phyloP scores from a whole-genome alignment of 139 green algal species.

The Micractinium conductrix region DNA sequence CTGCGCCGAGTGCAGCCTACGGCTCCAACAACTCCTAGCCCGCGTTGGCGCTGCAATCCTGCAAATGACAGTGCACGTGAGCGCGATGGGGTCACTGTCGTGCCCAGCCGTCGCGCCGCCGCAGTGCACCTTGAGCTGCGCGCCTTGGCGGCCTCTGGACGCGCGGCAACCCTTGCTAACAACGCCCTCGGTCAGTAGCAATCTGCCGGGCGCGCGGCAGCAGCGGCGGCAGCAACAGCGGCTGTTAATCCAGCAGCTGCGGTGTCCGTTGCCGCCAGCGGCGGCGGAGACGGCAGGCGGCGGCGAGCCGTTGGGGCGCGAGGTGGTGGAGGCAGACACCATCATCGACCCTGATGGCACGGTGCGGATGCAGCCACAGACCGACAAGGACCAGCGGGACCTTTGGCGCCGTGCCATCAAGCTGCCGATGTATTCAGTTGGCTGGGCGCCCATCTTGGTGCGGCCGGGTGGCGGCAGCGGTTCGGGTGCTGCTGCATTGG shows the following conservation, averaged over 20 bases:
- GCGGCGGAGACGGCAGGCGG: neutral
- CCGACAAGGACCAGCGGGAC: slow-evolving; percentile 19
- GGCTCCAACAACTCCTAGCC: too few species aligned
- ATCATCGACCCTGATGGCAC: slow-evolving; percentile 49
- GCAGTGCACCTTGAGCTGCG: too few species aligned
- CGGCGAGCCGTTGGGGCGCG: too few species aligned
- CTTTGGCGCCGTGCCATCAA: slow-evolving; percentile 92
- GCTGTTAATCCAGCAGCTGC: neutral
- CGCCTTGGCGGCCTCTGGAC: too few species aligned
- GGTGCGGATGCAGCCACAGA: slow-evolving; percentile 14
- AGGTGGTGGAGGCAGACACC: slow-evolving; percentile 27
- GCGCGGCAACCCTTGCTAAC: too few species aligned
- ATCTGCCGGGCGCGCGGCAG: neutral
- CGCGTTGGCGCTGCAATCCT: too few species aligned
- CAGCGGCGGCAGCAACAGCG: too few species aligned
- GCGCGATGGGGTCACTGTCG: too few species aligned
- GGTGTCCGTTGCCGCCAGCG: neutral
- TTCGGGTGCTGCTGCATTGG: neutral
- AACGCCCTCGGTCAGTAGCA: too few species aligned
- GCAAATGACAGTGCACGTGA: too few species aligned
- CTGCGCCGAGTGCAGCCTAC: too few species aligned
- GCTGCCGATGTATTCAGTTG: slow-evolving; percentile 94
- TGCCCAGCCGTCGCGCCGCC: too few species aligned
- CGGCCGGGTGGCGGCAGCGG: neutral
- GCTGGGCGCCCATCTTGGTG: slow-evolving; percentile 86